Conservation (phyloP, 331 rosid species). For the Rosa hybrid region DNA sequence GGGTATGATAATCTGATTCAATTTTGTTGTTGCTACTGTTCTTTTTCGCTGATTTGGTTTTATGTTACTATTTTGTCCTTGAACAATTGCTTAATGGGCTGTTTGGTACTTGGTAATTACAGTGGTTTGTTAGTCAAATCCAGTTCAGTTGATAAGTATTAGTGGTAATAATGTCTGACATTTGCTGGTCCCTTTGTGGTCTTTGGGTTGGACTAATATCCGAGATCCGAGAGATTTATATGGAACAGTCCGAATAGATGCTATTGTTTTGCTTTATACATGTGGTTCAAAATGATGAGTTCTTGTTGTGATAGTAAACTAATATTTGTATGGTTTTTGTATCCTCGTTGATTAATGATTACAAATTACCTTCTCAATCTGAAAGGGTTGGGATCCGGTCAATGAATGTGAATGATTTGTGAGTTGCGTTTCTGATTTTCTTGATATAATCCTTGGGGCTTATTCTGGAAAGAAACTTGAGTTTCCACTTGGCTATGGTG, state of each 20-base stretch:
- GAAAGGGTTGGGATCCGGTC: neutral
- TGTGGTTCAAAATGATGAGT: neutral
- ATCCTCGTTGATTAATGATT: too few relatives aligned
- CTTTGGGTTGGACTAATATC: neutral
- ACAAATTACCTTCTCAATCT: neutral
- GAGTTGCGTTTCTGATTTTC: neutral
- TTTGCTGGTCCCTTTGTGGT: neutral
- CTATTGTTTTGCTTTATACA: neutral
- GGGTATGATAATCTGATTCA: slow-evolving; percentile 40
- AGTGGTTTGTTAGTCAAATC: neutral
- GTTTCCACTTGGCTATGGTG: neutral
- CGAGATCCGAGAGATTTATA: neutral
- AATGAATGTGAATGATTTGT: neutral
- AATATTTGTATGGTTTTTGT: too few relatives aligned
- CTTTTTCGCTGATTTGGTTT: neutral
- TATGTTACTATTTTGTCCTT: neutral
- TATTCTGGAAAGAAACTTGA: neutral
- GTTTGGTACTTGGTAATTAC: neutral
- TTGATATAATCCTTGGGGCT: neutral
- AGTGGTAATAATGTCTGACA: neutral
- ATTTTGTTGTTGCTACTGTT: neutral
- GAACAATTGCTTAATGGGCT: neutral
- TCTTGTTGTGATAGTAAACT: neutral
- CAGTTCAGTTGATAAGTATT: neutral
- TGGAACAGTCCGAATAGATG: neutral